Base-by-base conservation (phyloP, 352 stramenopile genomes). In the Globisporangium sylvaticum region DNA sequence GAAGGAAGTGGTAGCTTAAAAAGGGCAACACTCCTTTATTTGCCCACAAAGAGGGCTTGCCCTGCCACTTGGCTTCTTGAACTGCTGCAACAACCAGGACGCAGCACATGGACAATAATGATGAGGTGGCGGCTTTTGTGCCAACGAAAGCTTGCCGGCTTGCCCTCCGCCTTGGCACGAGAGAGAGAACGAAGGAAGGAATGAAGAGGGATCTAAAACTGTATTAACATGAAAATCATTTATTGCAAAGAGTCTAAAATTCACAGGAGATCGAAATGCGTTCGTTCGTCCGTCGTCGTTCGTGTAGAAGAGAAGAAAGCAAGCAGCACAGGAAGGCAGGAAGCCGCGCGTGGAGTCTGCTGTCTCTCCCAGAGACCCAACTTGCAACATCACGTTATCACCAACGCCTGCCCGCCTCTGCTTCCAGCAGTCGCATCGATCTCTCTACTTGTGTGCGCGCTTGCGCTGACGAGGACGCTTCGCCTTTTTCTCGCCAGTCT, bases 201-300 rank as follows among this genome's bases (percentile, higher is more conserved):
- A 8, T 18, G 34, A 59, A 32, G 53, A 25, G 53, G 32, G 27
- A 32, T 59, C 53, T 62, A 62, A 48, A 48, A 62, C 57, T 62
- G 57, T 62, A 62, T 62, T 62, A 52, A 62, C 57, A 62, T 62
- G 57, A 50, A 64, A 42, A 59, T 39, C 52, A 37, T 58, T 65
- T 39, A 59, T 31, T 42, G 58, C 42, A 44, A 24, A 24, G 42
- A 29, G 53, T 59, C 53, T 59, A 59, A 59, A 59, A 42, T 42
- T 59, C 25, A 59, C 27, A 32, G 53, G 48, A 48, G 48, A 48
- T n/a, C 39, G 53, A 42, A 25, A 42, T 32, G 53, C 34, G 18
- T 31, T 44, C 37, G 37, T 44, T 15, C 53, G 52, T 39, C 6
- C 12, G 22, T 53, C 20, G 44, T 20, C 34, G 10, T 44, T 44